phyloP scores from a whole-genome alignment of 208 protist species.

The Leishmania guyanensis region DNA sequence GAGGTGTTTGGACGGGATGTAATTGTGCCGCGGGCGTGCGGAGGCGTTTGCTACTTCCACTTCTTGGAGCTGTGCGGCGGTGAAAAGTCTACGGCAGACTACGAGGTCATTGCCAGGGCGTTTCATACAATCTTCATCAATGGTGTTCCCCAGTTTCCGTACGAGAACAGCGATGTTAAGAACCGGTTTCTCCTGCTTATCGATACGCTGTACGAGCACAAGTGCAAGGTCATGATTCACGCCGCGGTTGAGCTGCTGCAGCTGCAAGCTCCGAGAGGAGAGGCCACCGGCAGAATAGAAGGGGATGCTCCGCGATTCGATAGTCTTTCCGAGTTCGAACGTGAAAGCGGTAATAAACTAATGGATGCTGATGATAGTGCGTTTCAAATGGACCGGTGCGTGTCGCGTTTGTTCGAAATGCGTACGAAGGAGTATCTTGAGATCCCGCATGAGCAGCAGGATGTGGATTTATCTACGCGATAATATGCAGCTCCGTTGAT shows the following conservation, averaged over 20 bases:
- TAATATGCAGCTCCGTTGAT: conserved; percentile 3
- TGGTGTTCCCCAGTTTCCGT: conserved; percentile 77
- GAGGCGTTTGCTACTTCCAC: conserved; percentile 81
- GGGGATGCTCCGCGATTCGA: conserved; percentile 38
- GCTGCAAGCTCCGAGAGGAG: conserved; percentile 50
- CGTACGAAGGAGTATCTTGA: conserved; percentile 83
- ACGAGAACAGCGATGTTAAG: conserved; percentile 79
- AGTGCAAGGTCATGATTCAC: conserved; percentile 81
- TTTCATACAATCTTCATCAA: conserved; percentile 92
- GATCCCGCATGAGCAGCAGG: conserved; percentile 45
- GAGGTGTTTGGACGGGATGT: conserved; percentile 87
- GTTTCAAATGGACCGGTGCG: conserved; percentile 88
- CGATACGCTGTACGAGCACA: conserved; percentile 87
- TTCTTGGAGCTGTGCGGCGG: conserved; percentile 83
- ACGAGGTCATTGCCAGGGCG: conserved; percentile 79
- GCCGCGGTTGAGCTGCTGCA: conserved; percentile 57
- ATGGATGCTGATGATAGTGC: conserved; percentile 68
- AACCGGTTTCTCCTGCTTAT: conserved; percentile 90
- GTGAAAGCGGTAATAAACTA: conserved; percentile 68
- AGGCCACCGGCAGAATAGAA: conserved; percentile 24
- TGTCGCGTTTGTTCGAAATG: conserved; percentile 91
- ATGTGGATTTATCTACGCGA: conserved; percentile 27
- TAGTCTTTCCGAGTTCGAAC: conserved; percentile 68
- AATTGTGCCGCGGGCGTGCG: conserved; percentile 53
- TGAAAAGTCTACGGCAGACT: conserved; percentile 81